Conservation (phyloP, 306 rosid genomes). For the Ochetophila trinervis region DNA sequence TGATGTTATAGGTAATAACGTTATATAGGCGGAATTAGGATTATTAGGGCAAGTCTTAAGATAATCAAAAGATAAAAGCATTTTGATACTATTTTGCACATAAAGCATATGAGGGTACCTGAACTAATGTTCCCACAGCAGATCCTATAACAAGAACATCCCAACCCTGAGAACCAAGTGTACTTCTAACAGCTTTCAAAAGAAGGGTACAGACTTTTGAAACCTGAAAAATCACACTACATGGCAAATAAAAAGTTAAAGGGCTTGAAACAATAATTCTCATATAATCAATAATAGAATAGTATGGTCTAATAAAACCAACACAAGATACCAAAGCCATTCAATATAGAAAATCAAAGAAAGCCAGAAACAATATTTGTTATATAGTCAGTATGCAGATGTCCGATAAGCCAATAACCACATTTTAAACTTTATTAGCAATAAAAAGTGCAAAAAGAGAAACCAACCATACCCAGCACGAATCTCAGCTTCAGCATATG, state of each 20-base stretch:
- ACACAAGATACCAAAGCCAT: conserved; percentile 17
- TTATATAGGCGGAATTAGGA: not conserved
- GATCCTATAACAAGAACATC: conserved; percentile 94
- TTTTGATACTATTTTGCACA: not conserved
- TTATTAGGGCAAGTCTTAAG: not conserved
- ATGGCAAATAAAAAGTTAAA: conserved; percentile 24
- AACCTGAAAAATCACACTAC: conserved; percentile 93
- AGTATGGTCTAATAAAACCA: conserved; percentile 16
- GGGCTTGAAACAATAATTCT: conserved; percentile 28
- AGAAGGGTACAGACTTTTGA: conserved; percentile 87
- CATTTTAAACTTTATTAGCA: not conserved
- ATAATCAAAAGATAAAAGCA: no score
- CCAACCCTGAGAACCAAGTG: conserved; percentile 94
- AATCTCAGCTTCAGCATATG: conserved; percentile 94
- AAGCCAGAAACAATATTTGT: not conserved
- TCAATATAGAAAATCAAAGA: conserved; percentile 7
- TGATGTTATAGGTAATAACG: conserved; percentile 33
- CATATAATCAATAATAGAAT: conserved; percentile 11
- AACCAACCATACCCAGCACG: conserved; percentile 72
- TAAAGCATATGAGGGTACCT: conserved; percentile 47
- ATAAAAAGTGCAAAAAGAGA: not conserved
- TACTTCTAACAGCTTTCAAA: conserved; percentile 74
- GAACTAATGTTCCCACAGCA: conserved; percentile 72
- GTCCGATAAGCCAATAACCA: not conserved
- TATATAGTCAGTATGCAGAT: not conserved